phyloP scores from a whole-genome alignment of 768 basidiomycete genomes.

The Ephemerocybe angulata region DNA sequence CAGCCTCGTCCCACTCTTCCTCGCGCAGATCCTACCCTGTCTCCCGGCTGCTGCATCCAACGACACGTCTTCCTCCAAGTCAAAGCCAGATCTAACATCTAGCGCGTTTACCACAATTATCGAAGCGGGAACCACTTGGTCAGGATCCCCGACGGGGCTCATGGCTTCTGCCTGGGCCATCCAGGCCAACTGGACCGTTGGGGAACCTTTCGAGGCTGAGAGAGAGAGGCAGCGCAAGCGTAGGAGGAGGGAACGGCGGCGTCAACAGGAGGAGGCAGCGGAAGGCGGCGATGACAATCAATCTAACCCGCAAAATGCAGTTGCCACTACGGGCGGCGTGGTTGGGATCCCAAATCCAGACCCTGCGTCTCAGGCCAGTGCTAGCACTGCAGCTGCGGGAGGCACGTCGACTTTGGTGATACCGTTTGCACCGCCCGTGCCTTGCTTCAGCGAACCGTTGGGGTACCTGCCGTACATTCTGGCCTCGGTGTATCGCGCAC shows the following conservation, averaged over 20 bases:
- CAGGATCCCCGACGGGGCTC: neutral
- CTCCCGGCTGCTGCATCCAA: too few species aligned
- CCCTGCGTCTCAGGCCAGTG: neutral
- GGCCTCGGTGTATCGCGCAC: neutral
- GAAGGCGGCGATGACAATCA: neutral
- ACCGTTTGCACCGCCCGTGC: neutral
- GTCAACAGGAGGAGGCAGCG: neutral
- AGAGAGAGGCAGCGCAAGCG: neutral
- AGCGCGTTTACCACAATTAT: slow-evolving; percentile 2
- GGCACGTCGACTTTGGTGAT: neutral
- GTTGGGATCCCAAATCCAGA: too few species aligned
- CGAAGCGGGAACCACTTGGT: neutral
- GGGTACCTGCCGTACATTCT: neutral
- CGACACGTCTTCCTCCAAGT: neutral
- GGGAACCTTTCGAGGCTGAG: neutral
- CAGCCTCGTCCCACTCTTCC: neutral
- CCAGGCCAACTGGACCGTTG: neutral
- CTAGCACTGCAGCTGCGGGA: neutral
- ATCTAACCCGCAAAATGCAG: neutral
- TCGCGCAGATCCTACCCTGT: slow-evolving; percentile 1
- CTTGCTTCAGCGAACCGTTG: neutral
- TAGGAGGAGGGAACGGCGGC: neutral
- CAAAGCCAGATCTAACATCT: neutral
- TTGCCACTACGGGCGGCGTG: too few species aligned
- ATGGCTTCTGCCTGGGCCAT: neutral